Conservation (phyloP, 768 basidiomycete genomes). For the Lactarius vividus region DNA sequence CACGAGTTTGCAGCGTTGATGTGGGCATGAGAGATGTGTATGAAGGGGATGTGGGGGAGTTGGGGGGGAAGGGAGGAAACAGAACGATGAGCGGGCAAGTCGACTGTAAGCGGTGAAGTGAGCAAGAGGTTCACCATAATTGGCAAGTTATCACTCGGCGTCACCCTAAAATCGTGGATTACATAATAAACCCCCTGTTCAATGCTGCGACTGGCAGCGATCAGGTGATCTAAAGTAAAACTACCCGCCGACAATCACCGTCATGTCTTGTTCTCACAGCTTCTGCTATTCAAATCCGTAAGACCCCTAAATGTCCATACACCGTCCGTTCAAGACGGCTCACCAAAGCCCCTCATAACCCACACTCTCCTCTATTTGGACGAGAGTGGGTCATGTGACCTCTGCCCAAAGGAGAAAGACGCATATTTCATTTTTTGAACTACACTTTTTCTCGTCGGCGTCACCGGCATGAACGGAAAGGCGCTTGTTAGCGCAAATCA, state of each 20-base stretch:
- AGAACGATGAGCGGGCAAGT: neutral
- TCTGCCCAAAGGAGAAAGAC: conserved; percentile 23
- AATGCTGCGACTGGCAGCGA: neutral
- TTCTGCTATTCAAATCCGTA: neutral
- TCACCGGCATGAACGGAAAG: conserved; percentile 18
- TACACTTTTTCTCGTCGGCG: conserved; percentile 4
- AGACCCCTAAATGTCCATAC: neutral
- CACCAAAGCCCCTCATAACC: neutral
- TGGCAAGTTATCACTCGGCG: conserved; percentile 1
- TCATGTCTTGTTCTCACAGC: neutral
- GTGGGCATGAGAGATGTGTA: conserved; percentile 17
- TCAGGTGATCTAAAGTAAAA: conserved; percentile 1
- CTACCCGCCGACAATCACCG: neutral
- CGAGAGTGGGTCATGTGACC: conserved; percentile 7
- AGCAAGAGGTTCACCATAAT: conserved; percentile 13
- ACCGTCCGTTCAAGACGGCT: neutral
- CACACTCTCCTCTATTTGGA: neutral
- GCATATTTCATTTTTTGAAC: conserved; percentile 9
- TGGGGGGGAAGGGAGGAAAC: neutral
- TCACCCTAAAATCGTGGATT: neutral
- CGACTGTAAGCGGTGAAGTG: conserved; percentile 9
- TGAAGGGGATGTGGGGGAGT: neutral
- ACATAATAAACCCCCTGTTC: conserved; percentile 6
- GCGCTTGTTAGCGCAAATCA: conserved; percentile 1
- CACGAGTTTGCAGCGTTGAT: conserved; percentile 16